Base-by-base conservation (phyloP, 2,329 filamentous ascomycete species). In the Pseudogymnoascus sp. region DNA sequence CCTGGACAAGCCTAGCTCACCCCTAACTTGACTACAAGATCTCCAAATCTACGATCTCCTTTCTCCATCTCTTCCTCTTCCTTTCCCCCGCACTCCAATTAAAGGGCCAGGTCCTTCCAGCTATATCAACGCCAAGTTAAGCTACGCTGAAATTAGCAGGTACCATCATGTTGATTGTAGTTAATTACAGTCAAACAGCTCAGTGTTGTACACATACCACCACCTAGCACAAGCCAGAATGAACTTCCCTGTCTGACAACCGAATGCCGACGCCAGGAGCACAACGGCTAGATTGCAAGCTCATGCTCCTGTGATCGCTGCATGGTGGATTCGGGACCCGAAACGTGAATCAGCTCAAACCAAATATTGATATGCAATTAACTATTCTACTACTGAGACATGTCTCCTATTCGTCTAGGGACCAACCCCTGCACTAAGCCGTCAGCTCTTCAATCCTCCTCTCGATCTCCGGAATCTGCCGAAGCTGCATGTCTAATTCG, bases 401-500 rank as follows among this genome's bases (percentile, higher is more conserved):
- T 54, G 47, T 54, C 47, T 54, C 31, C 58, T 41, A 59, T 41
- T 26, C 21, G 58, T 37, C 15, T 15, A 26, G 9, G 13, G 24
- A 5, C 57, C 21, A 37, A 36, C 35, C 37, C 21, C 50, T 15
- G 64, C 61, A 75, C 47, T 69, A 72, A 33, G 79, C 79, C 61
- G 81, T 89, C 74, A 97, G 76, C 76, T 97, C 93, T 13, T 81
- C 84, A 71, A 97, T 86, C 61, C 94, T 82, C 73, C 87, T 86
- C 80, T 97, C 88, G 66, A 96, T 82, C 70, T 96, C 93, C 0
- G 91, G 91, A 7, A 97, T 89, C 65, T 91, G 87, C 63, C 94
- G 81, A 59, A 99, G 76, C 73, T 90, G 83, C 58, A 96, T 78
- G 63, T 97, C 93, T 44, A 97, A 79, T 66, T 97, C 93, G 72